Base-by-base conservation (phyloP, 768 basidiomycete genomes). In the Leucogyrophana mollusca region DNA sequence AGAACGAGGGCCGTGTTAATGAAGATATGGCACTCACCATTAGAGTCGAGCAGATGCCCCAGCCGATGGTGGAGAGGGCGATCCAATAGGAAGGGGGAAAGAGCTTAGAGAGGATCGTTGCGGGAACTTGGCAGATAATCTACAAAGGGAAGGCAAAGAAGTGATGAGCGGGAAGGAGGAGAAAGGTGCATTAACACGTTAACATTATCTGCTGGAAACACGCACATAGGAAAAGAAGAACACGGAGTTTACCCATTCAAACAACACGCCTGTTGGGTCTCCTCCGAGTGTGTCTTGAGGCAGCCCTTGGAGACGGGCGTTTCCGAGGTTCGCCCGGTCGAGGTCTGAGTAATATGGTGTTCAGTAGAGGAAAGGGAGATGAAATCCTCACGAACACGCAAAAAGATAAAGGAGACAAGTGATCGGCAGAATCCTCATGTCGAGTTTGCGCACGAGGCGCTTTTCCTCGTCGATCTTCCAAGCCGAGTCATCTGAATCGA, bases 141-240 rank as follows among this genome's bases (percentile, higher is more conserved):
- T 90, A 30, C 7, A 30, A 7, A 13, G 56, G 39, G 11, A 45
- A 38, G 7, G 3, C 30, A 44, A 6, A 18, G 11, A 20, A 20
- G 38, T 24, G 16, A 34, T 56, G 7, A 60, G 43, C 9, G 27
- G 20, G n/a, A 10, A 14, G 27, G 24, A 22, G 25, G 4, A 36
- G 32, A 34, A 16, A 1, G 13, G 34, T 25, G 6, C 16, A 7
- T 23, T 9, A 4, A 9, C 4, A 43, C n/a, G n/a, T n/a, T n/a
- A n/a, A n/a, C n/a, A n/a, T n/a, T n/a, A n/a, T n/a, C n/a, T n/a
- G n/a, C n/a, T n/a, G n/a, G n/a, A n/a, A n/a, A n/a, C 22, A 66
- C 78, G 47, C 46, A 85, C 87, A 60, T 90, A 90, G 51, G 89
- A 80, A 64, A 90, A 80, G 66, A 84, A 90, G 67, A 90, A 91